Base-by-base conservation (phyloP, 352 stramenopile species). In the Globisporangium sylvaticum region DNA sequence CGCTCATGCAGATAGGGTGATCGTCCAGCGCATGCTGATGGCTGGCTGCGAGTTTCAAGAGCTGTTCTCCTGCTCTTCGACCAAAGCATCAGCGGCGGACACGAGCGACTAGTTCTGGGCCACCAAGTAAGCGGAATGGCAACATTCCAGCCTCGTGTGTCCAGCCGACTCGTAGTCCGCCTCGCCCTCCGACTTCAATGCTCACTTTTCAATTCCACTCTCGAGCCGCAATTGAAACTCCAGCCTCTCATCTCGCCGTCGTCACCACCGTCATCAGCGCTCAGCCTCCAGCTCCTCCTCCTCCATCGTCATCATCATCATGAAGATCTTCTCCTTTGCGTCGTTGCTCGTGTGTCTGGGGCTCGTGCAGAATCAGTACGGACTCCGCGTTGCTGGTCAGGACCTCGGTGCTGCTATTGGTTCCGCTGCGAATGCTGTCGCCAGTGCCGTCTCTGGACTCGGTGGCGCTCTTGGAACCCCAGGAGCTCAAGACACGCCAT, bases 261-360 rank as follows among this genome's bases (percentile, higher is more conserved):
- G n/a, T 37, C 24, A 7, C 10, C 18, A 15, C 37, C 14, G 34
- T 25, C 20, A 48, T 27, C 50, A 57, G 4, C 7, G 24, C 8
- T 24, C 34, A 53, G 22, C 42, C 22, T 52, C 32, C 57, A 22
- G 42, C 42, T 48, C 15, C 12, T 6, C 42, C 6, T n/a, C 18
- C 42, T 50, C 15, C 32, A 39, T 39, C 32, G 0, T 39, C 32
- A n/a, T 50, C 42, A 50, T 20, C 39, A 15, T 14, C 34, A 62
- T 62, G 56, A 62, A 62, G 56, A 53, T 62, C 12, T 20, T 46
- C n/a, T 27, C 55, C 29, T 32, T 32, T 48, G n/a, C 29, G 31
- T 14, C 32, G 32, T 32, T 62, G n/a, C 24, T 62, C 34, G 20
- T 42, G 20, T 32, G 31, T 12, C 32, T 62, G 7, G 56, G 56